Base-by-base conservation (phyloP, 2,329 filamentous ascomycete species). In the Fusarium falciforme region DNA sequence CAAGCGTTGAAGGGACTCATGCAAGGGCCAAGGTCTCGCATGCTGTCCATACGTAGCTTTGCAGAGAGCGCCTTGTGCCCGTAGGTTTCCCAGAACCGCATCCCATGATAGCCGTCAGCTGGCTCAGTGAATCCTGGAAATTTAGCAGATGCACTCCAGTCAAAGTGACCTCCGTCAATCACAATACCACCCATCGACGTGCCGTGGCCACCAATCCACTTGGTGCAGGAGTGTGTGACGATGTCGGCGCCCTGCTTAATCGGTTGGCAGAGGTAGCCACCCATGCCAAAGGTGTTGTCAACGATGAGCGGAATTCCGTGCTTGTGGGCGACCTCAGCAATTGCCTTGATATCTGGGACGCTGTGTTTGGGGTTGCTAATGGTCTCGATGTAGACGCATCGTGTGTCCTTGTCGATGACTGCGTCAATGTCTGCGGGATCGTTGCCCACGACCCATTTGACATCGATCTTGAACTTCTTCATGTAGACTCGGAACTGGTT, bases 201-300 rank as follows among this genome's bases (percentile, higher is more conserved):
- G 71, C 95, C 95, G 83, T 98, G 95, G 42, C 95, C 95, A 66
- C 95, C 95, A 72, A 98, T 98, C 95, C 95, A 98, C 84, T 98
- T 98, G 66, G 95, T 98, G 12, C 94, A 94, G 31, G 93, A 96
- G 88, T 98, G 94, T 17, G 98, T 93, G 61, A 98, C 92, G 70
- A 98, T 97, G 80, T 98, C 95, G 72, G 93, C 95, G 14, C 66
- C 66, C 6, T 44, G 44, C 16, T 33, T 42, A 4, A 60, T 60
- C 20, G 66, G 66, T 10, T 42, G 62, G n/a, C 62, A 66, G 33
- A 52, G 61, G 35, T 27, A 44, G 12, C 66, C 66, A 6, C 62
- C 36, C 1, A 47, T 47, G 17, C 55, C 40, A 17, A 68, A 61
- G 5, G 47, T 68, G 11, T 59, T 60, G 17, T 66, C 66, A 14